Evolutionary conservation across 2,329 filamentous ascomycete genomes (phyloP).

Genomic region (Aureobasidium sp.): DNA sequence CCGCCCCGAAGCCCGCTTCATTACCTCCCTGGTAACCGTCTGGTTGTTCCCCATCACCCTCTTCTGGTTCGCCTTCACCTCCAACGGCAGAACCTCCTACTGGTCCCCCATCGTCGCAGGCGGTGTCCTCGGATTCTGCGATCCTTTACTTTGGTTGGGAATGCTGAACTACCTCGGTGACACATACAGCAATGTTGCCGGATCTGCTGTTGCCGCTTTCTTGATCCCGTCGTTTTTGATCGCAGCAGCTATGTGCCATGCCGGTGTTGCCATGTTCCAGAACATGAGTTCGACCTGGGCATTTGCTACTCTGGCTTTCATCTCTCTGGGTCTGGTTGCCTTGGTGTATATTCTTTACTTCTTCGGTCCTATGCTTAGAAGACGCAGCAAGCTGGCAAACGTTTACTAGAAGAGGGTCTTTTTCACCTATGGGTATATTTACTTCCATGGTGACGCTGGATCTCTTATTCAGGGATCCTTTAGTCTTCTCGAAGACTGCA

Average conservation of each 20-base stretch:
- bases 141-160: constrained; percentile 13
- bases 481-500: not conserved
- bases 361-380: constrained; percentile 8
- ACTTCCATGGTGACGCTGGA: too few species aligned
- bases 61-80: constrained; percentile 16
- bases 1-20: constrained; percentile 14
- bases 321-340: constrained; percentile 2
- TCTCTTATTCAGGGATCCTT: not conserved
- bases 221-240: constrained; percentile 13
- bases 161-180: constrained; percentile 13
- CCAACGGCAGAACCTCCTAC: not conserved
- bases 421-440: not conserved
- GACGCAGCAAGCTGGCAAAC: constrained; percentile 7
- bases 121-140: constrained; percentile 14
- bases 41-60: constrained; percentile 13
- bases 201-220: constrained; percentile 10
- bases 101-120: constrained; percentile 14
- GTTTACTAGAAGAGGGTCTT: not conserved
- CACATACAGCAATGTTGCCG: constrained; percentile 13
- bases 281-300: constrained; percentile 14
- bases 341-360: constrained; percentile 14
- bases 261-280: constrained; percentile 15
- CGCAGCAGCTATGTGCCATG: constrained; percentile 12
- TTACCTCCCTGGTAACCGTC: constrained; percentile 11
- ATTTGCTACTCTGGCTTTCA: constrained; percentile 11